A percentile compares a stretch with the other conserved stretches of the same genome.
Evolutionary conservation across 345 rosid species (phyloP).

Genomic region (Clarkia xantiana): DNA sequence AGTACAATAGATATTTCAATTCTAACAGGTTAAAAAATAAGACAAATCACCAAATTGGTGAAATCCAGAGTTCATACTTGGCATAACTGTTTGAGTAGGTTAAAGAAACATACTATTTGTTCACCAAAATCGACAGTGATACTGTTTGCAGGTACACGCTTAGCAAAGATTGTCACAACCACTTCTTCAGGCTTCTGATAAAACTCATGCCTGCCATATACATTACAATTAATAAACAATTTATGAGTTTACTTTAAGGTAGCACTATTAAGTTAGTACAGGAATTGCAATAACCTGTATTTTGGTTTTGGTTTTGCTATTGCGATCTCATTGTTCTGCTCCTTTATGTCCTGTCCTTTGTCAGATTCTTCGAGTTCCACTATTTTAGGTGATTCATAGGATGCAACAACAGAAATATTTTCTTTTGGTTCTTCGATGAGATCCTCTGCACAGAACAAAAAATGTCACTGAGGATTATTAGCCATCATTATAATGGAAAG

Average conservation of each 20-base stretch:
- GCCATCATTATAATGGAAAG: no score
- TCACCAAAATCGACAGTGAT: conserved; percentile 56
- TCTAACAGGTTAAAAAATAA: neutral
- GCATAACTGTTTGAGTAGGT: neutral
- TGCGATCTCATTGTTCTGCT: conserved; percentile 9
- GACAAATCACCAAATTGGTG: neutral
- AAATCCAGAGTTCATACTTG: no score
- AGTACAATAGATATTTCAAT: conserved; percentile 5
- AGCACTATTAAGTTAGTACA: no score
- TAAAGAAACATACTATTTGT: conserved; percentile 37
- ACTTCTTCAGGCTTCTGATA: conserved; percentile 62
- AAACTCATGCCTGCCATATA: conserved; percentile 47
- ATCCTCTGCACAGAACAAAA: conserved; percentile 7
- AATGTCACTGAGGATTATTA: no score
- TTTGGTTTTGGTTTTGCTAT: conserved; percentile 37
- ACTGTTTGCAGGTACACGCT: conserved; percentile 30
- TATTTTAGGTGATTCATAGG: neutral
- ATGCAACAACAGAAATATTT: conserved; percentile 6
- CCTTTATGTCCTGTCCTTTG: neutral
- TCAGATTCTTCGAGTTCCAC: neutral
- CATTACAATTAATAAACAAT: conserved; percentile 1
- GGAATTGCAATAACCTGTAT: conserved; percentile 32
- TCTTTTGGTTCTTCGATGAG: neutral
- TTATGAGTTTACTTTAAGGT: no score
- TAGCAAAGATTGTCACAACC: conserved; percentile 60